Base-by-base conservation (phyloP, 2,329 filamentous ascomycete genomes). In the Claviceps arundinis region DNA sequence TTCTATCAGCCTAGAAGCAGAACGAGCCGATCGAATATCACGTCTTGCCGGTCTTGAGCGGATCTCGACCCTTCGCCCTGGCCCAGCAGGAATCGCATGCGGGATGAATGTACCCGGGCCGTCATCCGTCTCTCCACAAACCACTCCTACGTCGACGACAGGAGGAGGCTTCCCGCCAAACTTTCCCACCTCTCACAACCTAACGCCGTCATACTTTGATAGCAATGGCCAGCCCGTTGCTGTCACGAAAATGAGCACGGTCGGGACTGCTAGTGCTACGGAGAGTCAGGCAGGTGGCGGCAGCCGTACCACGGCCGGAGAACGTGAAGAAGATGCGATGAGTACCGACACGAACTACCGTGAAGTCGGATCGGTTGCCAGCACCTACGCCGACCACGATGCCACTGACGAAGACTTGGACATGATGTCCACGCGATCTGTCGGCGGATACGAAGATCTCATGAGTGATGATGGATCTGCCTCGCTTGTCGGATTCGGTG, bases 21-120 rank as follows among this genome's bases (percentile, higher is more conserved):
- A 95, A 68, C 88, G 90, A 59, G 89, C 89, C 56, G 90, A 96
- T 69, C 89, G 91, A 62, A 96, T 97, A 68, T 95, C 89, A 44
- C 89, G 91, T 49, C 82, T 96, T 22, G 87, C 90, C 13, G 91
- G 91, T n/a, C 80, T 96, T 40, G 89, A 95, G 66, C 82, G 87
- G 52, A 84, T 96, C 53, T 84, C 86, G 16, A 87, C 88, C n/a
- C 76, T 85, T 44, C 83, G 87, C 56, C 73, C 79, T 34, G 67
- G 70, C 9, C 62, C 69, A 54, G 63, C 63, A 61, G 63, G 63
- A 61, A 54, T 60, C 57, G 63, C 56, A 56, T 67, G 51, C 61
- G 63, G 47, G 48, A 57, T 59, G 30, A 34, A 48, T 22, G 52
- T 45, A 17, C 24, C 30, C 4, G 52, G 56, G 30, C 60, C 65